Evolutionary conservation across 1,284 basidiomycete genomes (phyloP), one percentile per base, ranked within the genome.

Genomic region (Boletus holoroseus): DNA sequence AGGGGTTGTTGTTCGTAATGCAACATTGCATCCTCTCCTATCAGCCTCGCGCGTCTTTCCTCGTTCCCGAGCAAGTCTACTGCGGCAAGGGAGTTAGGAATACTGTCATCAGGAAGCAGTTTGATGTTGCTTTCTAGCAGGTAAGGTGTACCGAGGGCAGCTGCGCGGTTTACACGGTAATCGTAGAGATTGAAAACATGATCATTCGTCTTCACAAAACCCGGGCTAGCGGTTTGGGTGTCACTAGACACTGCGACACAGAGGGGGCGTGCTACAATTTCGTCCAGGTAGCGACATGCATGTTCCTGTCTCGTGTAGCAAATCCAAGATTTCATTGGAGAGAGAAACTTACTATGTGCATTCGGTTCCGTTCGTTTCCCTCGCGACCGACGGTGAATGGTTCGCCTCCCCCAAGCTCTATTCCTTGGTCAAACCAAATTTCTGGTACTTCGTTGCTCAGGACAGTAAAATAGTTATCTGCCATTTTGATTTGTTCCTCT

Each of bases 391-490:
- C 73, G 13, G 83, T 85, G 60, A 87, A 87, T 7, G 81, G 73
- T 48, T 79, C 66, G 0, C 78, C 81, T 3, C 80, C 80, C 31
- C 74, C 78, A 1, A 85, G 71, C 54, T 76, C 77, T 47, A 82
- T 73, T 9, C 77, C 78, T 56, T 82, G 77, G 60, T 83, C 80
- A 53, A 82, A 76, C 81, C 83, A 85, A 15, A 73, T 62, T 55
- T 78, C 74, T 1, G 76, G 72, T 13, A 72, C 60, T 24, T 64
- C 58, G 55, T 85, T 85, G 49, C 44, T 47, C 44, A 86, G 66
- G 47, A 86, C 70, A 4, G 81, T 73, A 60, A 77, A 86, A 58
- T 84, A 85, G 56, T 85, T 86, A 60, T 87, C 84, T 1, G 82
- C 81, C 82, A 84, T 85, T 55, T 76, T 74, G 59, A 73, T 68